A percentile compares a stretch with the other conserved stretches of the same genome.
phyloP scores from a whole-genome alignment of 306 rosid genomes.

The Herpetospermum pedunculosum region DNA sequence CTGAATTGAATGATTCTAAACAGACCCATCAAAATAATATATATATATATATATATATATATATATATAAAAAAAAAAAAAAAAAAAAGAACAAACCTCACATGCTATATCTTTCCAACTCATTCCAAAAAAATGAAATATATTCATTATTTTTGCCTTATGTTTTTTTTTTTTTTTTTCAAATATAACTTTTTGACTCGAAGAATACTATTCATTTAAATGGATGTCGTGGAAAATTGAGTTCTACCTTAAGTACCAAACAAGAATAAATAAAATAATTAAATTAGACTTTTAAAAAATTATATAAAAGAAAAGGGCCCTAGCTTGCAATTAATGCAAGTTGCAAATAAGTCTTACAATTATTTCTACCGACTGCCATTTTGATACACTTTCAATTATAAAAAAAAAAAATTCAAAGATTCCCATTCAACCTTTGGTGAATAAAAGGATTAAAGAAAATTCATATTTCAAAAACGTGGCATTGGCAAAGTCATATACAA shows the following conservation, averaged over 20 bases:
- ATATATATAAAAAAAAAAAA: too few relatives aligned
- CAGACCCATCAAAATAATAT: too few relatives aligned
- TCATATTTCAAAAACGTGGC: not conserved
- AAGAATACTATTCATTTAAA: not conserved
- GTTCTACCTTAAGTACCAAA: not conserved
- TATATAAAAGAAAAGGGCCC: not conserved
- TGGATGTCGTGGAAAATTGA: not conserved
- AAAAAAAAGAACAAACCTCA: not conserved
- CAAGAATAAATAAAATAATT: not conserved
- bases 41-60: too few relatives aligned
- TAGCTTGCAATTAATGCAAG: not conserved
- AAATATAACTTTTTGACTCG: not conserved
- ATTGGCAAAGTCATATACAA: not conserved
- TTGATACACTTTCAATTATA: not conserved
- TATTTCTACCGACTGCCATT: not conserved
- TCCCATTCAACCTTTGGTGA: not conserved
- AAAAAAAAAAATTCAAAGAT: not conserved
- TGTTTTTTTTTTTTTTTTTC: not conserved
- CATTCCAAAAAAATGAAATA: not conserved
- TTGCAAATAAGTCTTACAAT: not conserved
- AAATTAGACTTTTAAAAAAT: not conserved
- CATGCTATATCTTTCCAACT: not conserved
- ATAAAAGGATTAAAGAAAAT: not conserved
- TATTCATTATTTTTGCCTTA: not conserved
- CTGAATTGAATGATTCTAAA: too few relatives aligned